A percentile compares a stretch with the other conserved stretches of the same genome.
These are phyloP conservation scores for Entomortierella beljakovae DNA, from an alignment of 192 early-diverging fungal genomes.

Conservation along the genomic window DNA sequence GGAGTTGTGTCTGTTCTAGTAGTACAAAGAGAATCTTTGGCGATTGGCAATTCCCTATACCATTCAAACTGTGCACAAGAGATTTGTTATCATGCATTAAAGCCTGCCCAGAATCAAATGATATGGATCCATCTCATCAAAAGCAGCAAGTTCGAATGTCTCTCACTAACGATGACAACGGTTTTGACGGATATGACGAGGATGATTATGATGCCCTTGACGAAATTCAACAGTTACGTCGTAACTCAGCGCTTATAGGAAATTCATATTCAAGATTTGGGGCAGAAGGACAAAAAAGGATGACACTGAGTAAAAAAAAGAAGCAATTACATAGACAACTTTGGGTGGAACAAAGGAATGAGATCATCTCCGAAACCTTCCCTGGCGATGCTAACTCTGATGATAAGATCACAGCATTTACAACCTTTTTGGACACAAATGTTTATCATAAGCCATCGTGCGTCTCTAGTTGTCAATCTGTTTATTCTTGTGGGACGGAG, in stretches of 20 bases:
- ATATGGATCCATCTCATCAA: background rate
- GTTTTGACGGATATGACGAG: background rate
- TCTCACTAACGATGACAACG: background rate
- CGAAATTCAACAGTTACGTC: conserved; percentile 4
- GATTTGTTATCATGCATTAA: conserved; percentile 20
- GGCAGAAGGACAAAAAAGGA: background rate
- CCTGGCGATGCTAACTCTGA: background rate
- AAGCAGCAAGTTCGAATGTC: background rate
- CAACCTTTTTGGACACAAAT: conserved; percentile 4
- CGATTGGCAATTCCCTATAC: conserved; percentile 35
- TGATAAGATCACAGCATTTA: conserved; percentile 1
- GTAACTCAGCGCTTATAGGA: conserved; percentile 1
- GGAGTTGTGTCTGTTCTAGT: conserved; percentile 24
- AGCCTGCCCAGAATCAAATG: background rate
- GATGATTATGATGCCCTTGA: conserved; percentile 42
- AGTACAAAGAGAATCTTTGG: background rate
- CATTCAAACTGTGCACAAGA: conserved; percentile 43
- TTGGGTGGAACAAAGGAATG: conserved; percentile 20
- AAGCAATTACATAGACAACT: conserved; percentile 29
- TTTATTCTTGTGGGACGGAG: conserved; percentile 30
- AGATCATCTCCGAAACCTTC: background rate
- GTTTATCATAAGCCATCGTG: background rate
- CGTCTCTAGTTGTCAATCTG: conserved; percentile 11
- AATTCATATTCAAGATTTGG: conserved; percentile 13
- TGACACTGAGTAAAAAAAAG: background rate